Base-by-base conservation (phyloP, 805 yeast species). In the Zygosaccharomyces bisporus region DNA sequence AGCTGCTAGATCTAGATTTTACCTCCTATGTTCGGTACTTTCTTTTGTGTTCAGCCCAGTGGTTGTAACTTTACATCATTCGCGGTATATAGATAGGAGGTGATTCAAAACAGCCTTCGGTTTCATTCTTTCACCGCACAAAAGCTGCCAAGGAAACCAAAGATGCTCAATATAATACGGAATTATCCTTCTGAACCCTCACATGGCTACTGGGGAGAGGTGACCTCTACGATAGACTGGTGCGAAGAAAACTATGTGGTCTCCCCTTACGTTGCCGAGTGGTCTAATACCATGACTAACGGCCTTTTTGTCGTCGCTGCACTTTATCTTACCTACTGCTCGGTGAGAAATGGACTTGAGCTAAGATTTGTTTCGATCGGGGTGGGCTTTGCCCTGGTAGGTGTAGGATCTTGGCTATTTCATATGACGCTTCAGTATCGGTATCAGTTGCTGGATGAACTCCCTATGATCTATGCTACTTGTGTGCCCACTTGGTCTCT, bases 381-480 rank as follows among this genome's bases (percentile, higher is more conserved):
- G 8, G 47, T 81, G 10, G 97, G 97, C 5, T 90, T 93, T 63
- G 79, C 83, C 44, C 69, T 86, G 4, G 99, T 93, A 4, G 99
- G 99, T 0, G 65, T 91, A 16, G 99, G 99, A 3, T 80, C 88
- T 14, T 93, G 97, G 91, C 68, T 89, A 50, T 93, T 93, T 71
- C 99, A 93, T 66, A 93, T 93, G 96, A 91, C 98, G 4, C 73
- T 93, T 55, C 74, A 79, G 52, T 93, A 91, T 66, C 87, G 85
- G 60, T 93, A 77, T 69, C 99, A 93, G 68, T 64, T 93, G 51
- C 73, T 93, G 64, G 99, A 93, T 68, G 99, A 93, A 64, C 72
- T 93, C 57, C 99, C 99, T 32, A 93, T 93, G 99, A 87, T 93
- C 50, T 93, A 93, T 67, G 97, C 96, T 17, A 93, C 99, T 2